phyloP scores from a whole-genome alignment of 352 stramenopile genomes.

The Thraustochytrium sp. region DNA sequence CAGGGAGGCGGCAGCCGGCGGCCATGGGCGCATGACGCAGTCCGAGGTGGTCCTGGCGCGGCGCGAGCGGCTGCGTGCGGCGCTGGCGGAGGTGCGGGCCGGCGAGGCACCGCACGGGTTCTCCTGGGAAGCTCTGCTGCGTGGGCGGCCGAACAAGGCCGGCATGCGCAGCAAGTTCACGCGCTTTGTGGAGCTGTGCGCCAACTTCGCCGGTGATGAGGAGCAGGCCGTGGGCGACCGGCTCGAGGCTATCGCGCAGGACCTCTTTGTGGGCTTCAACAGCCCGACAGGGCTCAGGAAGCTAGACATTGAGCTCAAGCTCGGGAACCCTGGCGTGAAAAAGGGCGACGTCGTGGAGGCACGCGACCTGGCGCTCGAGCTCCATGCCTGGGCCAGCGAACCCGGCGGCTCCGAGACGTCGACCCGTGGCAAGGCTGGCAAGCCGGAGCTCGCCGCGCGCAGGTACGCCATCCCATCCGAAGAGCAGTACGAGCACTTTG shows the following conservation, averaged over 20 bases:
- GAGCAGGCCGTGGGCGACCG: constrained; percentile 3
- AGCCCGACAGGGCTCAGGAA: neutral
- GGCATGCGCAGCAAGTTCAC: neutral
- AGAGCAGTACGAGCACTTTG: no score
- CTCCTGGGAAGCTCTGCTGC: neutral
- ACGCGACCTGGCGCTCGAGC: neutral
- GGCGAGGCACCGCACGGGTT: neutral
- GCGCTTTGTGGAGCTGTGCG: neutral
- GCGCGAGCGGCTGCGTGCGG: neutral
- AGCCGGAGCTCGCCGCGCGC: no score
- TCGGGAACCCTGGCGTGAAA: neutral
- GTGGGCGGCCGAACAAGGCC: neutral
- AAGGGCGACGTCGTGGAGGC: neutral
- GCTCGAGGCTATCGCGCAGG: neutral
- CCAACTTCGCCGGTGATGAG: neutral
- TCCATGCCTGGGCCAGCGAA: neutral
- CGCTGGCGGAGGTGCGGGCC: neutral
- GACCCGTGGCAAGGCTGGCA: no score
- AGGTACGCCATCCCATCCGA: no score
- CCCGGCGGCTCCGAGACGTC: neutral
- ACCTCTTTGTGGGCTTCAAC: constrained; percentile 16
- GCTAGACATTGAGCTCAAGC: constrained; percentile 10
- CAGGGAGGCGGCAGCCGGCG: neutral
- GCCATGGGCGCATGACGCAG: no score
- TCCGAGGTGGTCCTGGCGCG: neutral